Percentiles rank a stretch among this genome's conserved stretches.
phyloP scores from a whole-genome alignment of 2,329 filamentous ascomycete genomes.

The Penicillium sp. region DNA sequence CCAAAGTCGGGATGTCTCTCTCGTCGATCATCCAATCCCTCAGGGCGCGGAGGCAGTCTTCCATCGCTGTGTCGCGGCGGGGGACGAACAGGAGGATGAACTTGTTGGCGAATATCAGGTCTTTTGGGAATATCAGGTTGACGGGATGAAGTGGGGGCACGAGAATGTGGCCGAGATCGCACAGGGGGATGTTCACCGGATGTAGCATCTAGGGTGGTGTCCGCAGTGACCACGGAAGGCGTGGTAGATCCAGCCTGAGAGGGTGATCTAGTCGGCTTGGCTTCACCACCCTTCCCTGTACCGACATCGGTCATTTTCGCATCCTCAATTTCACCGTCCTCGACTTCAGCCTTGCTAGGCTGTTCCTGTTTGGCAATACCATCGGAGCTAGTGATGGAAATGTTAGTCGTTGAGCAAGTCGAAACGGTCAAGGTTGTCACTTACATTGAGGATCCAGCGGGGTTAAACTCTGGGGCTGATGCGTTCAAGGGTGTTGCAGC shows the following conservation, averaged over 20 bases:
- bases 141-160: slow-evolving; percentile 29
- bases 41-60: slow-evolving; percentile 39
- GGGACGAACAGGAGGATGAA: slow-evolving; percentile 39
- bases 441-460: slow-evolving; percentile 34
- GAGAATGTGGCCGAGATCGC: slow-evolving; percentile 27
- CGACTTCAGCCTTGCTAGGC: slow-evolving; percentile 38
- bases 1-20: slow-evolving; percentile 40
- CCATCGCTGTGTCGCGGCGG: slow-evolving; percentile 36
- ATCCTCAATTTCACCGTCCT: slow-evolving; percentile 49
- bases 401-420: slow-evolving; percentile 21
- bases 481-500: slow-evolving; percentile 42
- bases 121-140: slow-evolving; percentile 38
- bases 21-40: slow-evolving; percentile 39
- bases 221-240: slow-evolving; percentile 9
- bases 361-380: slow-evolving; percentile 24
- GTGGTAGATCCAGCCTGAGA: slow-evolving; percentile 12
- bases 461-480: slow-evolving; percentile 43
- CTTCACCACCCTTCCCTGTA: slow-evolving; percentile 18
- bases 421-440: slow-evolving; percentile 16
- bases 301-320: slow-evolving; percentile 42
- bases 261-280: slow-evolving; percentile 7
- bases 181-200: slow-evolving; percentile 16
- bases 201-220: slow-evolving; percentile 7
- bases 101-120: slow-evolving; percentile 38
- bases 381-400: slow-evolving; percentile 27